Evolutionary conservation across 768 basidiomycete species (phyloP).

Genomic region (Serendipita vermifera): DNA sequence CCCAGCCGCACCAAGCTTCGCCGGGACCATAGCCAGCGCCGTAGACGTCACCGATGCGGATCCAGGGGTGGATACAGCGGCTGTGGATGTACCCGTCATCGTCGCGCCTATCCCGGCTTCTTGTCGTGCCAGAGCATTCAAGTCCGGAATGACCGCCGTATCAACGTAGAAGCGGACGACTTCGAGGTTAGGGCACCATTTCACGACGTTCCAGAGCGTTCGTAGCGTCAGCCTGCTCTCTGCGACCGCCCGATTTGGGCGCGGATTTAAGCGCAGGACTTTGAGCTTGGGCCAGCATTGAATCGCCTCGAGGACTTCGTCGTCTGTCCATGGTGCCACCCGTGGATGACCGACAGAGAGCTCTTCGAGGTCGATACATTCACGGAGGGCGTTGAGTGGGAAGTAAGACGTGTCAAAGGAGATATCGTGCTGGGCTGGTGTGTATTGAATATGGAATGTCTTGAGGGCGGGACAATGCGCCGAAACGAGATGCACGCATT

Average conservation of each 20-base stretch:
- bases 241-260: background rate
- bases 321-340: constrained; percentile 5
- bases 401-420: background rate
- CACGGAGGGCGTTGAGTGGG: background rate
- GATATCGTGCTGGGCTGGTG: constrained; percentile 5
- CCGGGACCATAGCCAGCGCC: background rate
- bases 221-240: background rate
- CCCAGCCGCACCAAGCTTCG: background rate
- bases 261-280: background rate
- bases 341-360: background rate
- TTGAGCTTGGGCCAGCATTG: background rate
- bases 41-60: background rate
- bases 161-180: background rate
- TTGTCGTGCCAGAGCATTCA: background rate
- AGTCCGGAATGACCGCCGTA: background rate
- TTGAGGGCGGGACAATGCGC: background rate
- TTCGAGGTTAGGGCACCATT: constrained; percentile 1
- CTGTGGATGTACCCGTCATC: background rate
- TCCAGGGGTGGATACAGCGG: background rate
- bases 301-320: constrained; percentile 1
- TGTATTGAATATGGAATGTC: background rate
- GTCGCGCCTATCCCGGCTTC: background rate
- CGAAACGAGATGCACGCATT: background rate
- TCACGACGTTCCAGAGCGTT: constrained; percentile 4
- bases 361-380: background rate